phyloP scores from a whole-genome alignment of 306 rosid genomes.

The Begonia masoniana region DNA sequence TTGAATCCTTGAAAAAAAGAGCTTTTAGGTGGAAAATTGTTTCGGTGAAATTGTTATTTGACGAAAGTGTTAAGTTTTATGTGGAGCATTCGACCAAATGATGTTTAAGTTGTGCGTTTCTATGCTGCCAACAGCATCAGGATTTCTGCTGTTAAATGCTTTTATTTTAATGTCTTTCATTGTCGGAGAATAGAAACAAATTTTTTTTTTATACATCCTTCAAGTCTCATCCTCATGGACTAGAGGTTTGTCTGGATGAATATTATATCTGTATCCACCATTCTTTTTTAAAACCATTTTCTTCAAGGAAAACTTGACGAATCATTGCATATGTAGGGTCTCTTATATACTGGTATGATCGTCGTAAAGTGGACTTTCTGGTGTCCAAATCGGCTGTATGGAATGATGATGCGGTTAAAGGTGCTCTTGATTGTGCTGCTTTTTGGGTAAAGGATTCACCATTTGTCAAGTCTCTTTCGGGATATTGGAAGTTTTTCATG shows the following conservation, averaged over 20 bases:
- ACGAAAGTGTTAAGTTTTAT: too few relatives aligned
- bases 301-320: constrained; percentile 5
- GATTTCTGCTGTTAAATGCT: not conserved
- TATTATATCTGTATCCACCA: too few relatives aligned
- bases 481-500: constrained; percentile 74
- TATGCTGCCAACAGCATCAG: too few relatives aligned
- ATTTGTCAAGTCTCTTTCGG: constrained; percentile 74
- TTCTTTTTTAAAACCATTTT: not conserved
- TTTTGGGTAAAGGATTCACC: constrained; percentile 77
- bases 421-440: constrained; percentile 70
- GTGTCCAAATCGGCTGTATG: constrained; percentile 69
- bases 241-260: too few relatives aligned
- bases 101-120: too few relatives aligned
- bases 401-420: constrained; percentile 67
- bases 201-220: too few relatives aligned
- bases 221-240: too few relatives aligned
- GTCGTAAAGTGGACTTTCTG: constrained; percentile 59
- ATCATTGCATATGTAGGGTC: constrained; percentile 40
- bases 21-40: too few relatives aligned
- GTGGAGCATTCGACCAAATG: too few relatives aligned
- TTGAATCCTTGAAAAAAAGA: too few relatives aligned
- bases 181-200: too few relatives aligned
- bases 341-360: constrained; percentile 71
- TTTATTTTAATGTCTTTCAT: not conserved
- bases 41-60: too few relatives aligned